These are phyloP conservation scores for Colletotrichum eleusines DNA, from an alignment of 2,329 filamentous ascomycete species.

Conservation along the genomic window DNA sequence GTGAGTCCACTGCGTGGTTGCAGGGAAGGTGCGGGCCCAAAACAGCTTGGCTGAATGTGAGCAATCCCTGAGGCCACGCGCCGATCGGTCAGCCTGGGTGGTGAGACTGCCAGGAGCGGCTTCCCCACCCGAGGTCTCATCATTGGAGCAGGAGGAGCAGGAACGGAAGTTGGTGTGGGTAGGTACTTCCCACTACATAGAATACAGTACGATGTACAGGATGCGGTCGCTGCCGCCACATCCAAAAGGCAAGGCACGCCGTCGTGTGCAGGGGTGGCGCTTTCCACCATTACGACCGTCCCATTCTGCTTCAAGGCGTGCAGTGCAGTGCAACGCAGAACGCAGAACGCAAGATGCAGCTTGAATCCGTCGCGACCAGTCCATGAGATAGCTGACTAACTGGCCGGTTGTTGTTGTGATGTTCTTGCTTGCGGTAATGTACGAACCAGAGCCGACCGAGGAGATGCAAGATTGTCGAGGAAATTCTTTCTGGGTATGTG, in stretches of 20 bases:
- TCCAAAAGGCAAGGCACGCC: background rate
- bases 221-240: background rate
- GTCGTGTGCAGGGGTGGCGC: background rate
- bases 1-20: constrained; percentile 41
- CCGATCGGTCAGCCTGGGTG: constrained; percentile 39
- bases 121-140: too few relatives aligned
- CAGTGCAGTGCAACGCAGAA: background rate
- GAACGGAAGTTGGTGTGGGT: background rate
- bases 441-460: too few relatives aligned
- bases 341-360: background rate
- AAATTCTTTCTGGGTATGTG: background rate
- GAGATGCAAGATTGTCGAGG: background rate
- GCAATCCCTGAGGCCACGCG: constrained; percentile 43
- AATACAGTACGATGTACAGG: background rate
- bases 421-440: background rate
- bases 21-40: constrained; percentile 41
- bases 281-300: too few relatives aligned
- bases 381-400: background rate
- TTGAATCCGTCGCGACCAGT: background rate
- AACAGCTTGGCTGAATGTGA: constrained; percentile 36
- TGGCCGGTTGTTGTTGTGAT: background rate
- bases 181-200: background rate
- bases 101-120: constrained; percentile 34
- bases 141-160: too few relatives aligned
- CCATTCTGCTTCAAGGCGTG: background rate